Evolutionary conservation across 2,329 filamentous ascomycete species (phyloP).

Genomic region (Monosporascus sp.): DNA sequence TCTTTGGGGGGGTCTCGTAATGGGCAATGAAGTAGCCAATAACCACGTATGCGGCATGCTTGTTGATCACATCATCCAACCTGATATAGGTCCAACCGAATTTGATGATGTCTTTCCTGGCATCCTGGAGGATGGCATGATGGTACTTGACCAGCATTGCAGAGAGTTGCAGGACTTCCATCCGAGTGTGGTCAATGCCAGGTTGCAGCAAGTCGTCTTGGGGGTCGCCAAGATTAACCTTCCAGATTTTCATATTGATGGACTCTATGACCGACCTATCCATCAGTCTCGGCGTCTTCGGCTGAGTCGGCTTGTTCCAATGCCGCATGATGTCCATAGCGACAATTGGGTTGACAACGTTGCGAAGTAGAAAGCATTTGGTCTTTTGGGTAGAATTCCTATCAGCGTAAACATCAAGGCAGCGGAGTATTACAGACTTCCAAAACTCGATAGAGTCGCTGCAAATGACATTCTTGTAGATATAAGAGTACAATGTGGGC

Average conservation of each 20-base stretch:
- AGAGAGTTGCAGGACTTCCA: constrained; percentile 92
- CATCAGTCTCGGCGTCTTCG: constrained; percentile 65
- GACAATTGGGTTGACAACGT: constrained; percentile 92
- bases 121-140: constrained; percentile 78
- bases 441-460: constrained; percentile 83
- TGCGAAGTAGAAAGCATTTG: constrained; percentile 87
- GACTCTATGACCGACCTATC: constrained; percentile 84
- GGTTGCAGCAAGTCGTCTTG: constrained; percentile 79
- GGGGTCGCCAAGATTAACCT: constrained; percentile 74
- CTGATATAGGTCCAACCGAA: constrained; percentile 98
- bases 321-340: constrained; percentile 92
- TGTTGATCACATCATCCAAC: constrained; percentile 98
- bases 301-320: constrained; percentile 57
- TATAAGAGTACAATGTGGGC: constrained; percentile 71
- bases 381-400: constrained; percentile 78
- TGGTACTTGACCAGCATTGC: constrained; percentile 96
- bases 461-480: constrained; percentile 80
- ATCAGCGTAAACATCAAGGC: constrained; percentile 80
- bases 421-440: constrained; percentile 75
- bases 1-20: constrained; percentile 94
- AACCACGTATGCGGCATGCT: constrained; percentile 94
- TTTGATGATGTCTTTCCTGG: constrained; percentile 96
- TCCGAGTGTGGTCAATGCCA: constrained; percentile 90
- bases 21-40: constrained; percentile 97
- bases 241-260: constrained; percentile 92